Conservation (phyloP, 2,329 filamentous ascomycete species). For the Talaromyces marneffei region DNA sequence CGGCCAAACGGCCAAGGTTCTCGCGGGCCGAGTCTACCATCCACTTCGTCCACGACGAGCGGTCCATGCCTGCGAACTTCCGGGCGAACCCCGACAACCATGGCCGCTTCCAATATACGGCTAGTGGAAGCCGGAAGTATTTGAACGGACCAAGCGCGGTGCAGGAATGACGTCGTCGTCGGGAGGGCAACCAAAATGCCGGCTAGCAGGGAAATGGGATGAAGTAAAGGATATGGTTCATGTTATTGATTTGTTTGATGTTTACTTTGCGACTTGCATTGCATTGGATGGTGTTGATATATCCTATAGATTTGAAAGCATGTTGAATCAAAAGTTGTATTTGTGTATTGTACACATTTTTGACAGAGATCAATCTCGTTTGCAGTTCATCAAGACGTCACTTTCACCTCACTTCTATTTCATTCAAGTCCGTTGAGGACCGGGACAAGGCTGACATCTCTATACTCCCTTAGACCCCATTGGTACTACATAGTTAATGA, state of each 20-base stretch:
- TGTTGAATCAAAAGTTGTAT: not conserved
- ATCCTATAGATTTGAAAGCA: not conserved
- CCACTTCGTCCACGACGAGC: conserved; percentile 15
- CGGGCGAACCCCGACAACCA: conserved; percentile 24
- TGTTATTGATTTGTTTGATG: not conserved
- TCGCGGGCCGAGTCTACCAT: not conserved
- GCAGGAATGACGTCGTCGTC: not conserved
- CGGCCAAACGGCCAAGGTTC: not conserved
- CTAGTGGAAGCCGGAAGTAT: conserved; percentile 17
- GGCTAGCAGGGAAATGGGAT: not conserved
- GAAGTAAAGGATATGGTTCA: not conserved
- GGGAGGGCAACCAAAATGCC: not conserved
- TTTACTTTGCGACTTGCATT: not conserved
- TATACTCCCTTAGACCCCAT: too few relatives aligned
- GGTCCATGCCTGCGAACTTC: conserved; percentile 17
- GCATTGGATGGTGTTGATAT: not conserved
- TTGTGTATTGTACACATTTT: not conserved
- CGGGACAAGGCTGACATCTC: not conserved
- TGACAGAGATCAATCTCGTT: not conserved
- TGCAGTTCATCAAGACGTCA: not conserved
- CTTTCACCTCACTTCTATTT: not conserved
- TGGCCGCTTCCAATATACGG: conserved; percentile 18
- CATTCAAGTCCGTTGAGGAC: not conserved
- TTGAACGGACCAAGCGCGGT: conserved; percentile 18
- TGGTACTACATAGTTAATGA: too few relatives aligned